These are phyloP conservation scores for Uronychia setigera DNA, from an alignment of 73 alveolate genomes.

Conservation along the genomic window DNA sequence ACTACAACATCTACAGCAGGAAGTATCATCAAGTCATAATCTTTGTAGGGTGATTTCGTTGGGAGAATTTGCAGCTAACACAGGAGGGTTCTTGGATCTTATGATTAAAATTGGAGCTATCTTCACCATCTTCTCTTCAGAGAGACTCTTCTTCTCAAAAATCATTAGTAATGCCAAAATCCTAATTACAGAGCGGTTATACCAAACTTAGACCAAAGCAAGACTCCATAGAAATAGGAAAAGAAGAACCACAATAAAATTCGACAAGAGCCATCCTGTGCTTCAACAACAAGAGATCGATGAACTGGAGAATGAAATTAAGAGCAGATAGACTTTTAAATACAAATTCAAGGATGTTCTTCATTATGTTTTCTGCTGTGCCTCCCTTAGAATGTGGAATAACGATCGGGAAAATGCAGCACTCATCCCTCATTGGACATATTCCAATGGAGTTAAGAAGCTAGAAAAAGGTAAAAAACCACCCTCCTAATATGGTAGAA, in stretches of 20 bases:
- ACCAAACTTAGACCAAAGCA: neutral
- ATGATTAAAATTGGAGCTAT: neutral
- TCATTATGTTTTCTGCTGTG: conserved; percentile 13
- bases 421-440: neutral
- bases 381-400: neutral
- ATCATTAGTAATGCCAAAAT: neutral
- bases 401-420: neutral
- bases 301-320: neutral
- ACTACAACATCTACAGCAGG: neutral
- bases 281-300: neutral
- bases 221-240: neutral
- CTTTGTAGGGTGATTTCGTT: neutral
- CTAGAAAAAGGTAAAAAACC: neutral
- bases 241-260: neutral
- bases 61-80: neutral
- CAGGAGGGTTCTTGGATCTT: neutral
- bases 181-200: neutral
- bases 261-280: neutral
- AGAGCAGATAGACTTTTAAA: neutral
- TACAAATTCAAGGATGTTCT: neutral
- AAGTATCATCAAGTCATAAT: no score
- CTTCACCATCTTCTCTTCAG: neutral
- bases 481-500: neutral
- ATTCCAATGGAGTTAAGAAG: neutral
- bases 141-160: neutral